A percentile compares a stretch with the other conserved stretches of the same genome.
These are phyloP conservation scores for Cyathus striatus DNA, from an alignment of 768 basidiomycete genomes.

Conservation along the genomic window DNA sequence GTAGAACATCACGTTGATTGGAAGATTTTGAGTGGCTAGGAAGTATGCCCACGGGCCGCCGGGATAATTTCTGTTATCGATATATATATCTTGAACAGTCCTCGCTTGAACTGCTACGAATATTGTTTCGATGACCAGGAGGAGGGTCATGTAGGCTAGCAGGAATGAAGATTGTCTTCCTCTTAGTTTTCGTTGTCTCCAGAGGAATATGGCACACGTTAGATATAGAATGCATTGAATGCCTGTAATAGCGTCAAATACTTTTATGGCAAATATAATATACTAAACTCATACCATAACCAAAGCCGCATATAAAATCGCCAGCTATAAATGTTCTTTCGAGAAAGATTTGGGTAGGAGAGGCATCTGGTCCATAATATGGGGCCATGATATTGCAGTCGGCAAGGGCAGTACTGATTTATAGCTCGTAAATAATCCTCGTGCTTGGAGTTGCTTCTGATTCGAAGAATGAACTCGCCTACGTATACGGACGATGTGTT, in stretches of 20 bases:
- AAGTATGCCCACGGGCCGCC: constrained; percentile 42
- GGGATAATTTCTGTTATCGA: constrained; percentile 36
- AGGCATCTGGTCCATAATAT: constrained; percentile 27
- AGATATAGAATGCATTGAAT: constrained; percentile 32
- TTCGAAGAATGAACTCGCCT: no score
- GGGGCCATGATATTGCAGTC: constrained; percentile 11
- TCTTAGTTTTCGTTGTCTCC: constrained; percentile 23
- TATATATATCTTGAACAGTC: constrained; percentile 34
- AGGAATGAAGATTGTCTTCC: constrained; percentile 22
- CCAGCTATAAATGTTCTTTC: constrained; percentile 37
- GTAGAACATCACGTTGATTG: constrained; percentile 39
- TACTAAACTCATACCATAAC: constrained; percentile 26
- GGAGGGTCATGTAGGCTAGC: constrained; percentile 30
- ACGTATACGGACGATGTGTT: no score
- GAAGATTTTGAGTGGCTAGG: constrained; percentile 31
- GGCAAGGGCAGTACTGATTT: no score
- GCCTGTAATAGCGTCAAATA: constrained; percentile 14
- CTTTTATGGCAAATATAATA: background rate
- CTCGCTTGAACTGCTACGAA: constrained; percentile 33
- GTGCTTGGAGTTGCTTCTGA: no score
- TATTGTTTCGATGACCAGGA: constrained; percentile 31
- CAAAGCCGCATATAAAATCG: constrained; percentile 33
- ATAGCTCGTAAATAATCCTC: no score
- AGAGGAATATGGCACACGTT: constrained; percentile 30
- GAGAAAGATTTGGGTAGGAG: constrained; percentile 23